Percentiles rank a stretch among this genome's conserved stretches.
Evolutionary conservation across 257 asterid species (phyloP).

Genomic region (Ocimum tenuiflorum): DNA sequence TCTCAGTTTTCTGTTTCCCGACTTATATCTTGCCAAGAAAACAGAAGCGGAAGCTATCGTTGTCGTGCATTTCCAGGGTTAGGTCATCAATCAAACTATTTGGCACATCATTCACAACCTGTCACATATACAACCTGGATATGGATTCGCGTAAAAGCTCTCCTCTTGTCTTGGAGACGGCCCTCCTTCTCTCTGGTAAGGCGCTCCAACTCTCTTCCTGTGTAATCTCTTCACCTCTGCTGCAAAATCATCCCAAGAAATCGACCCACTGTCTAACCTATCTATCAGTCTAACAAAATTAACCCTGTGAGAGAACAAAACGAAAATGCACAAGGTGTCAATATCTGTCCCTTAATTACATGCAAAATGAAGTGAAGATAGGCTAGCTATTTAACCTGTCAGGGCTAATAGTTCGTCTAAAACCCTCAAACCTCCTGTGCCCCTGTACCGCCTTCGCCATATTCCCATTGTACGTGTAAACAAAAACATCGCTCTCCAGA

Average conservation of each 20-base stretch:
- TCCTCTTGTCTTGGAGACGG: slow-evolving; percentile 44
- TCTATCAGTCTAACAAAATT: slow-evolving; percentile 46
- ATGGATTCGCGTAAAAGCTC: slow-evolving; percentile 63
- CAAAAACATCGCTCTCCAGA: slow-evolving; percentile 54
- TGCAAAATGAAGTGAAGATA: neutral
- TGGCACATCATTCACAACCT: slow-evolving; percentile 9
- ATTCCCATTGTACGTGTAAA: slow-evolving; percentile 62
- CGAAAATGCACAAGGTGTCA: neutral
- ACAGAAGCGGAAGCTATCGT: slow-evolving; percentile 1
- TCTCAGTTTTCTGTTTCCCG: neutral
- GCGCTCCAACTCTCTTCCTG: slow-evolving; percentile 45
- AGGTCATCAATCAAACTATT: slow-evolving; percentile 17
- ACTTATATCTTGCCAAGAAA: neutral
- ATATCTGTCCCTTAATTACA: neutral
- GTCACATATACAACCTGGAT: slow-evolving; percentile 54
- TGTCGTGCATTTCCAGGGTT: slow-evolving; percentile 9
- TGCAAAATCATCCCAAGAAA: slow-evolving; percentile 40
- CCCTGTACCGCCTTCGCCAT: slow-evolving; percentile 81
- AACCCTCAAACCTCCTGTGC: slow-evolving; percentile 55
- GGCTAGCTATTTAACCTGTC: slow-evolving; percentile 37
- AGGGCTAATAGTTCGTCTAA: slow-evolving; percentile 47
- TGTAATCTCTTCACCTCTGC: slow-evolving; percentile 42
- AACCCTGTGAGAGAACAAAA: slow-evolving; percentile 28
- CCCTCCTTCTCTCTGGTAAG: slow-evolving; percentile 37
- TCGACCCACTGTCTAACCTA: slow-evolving; percentile 33